phyloP scores from a whole-genome alignment of 208 protist genomes.

The Kentomonas sorsogonicus region DNA sequence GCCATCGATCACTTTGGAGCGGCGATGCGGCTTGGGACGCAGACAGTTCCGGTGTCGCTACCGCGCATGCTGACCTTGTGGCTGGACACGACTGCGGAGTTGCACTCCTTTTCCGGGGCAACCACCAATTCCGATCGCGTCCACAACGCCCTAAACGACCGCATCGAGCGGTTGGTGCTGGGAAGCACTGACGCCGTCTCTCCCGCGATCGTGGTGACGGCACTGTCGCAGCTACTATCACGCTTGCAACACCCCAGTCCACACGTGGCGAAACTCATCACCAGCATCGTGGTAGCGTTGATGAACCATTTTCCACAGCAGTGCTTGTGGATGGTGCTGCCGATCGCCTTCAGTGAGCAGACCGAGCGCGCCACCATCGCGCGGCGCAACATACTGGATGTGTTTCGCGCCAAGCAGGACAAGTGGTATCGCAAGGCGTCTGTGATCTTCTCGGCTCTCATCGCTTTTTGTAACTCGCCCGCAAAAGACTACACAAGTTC shows the following conservation, averaged over 20 bases:
- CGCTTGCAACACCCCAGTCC: constrained; percentile 66
- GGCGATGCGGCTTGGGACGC: constrained; percentile 69
- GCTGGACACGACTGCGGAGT: constrained; percentile 68
- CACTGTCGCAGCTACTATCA: constrained; percentile 89
- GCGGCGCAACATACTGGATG: constrained; percentile 37
- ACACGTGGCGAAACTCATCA: constrained; percentile 51
- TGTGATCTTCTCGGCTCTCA: constrained; percentile 61
- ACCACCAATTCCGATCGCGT: constrained; percentile 7
- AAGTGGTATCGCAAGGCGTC: constrained; percentile 43
- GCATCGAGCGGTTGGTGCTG: constrained; percentile 20
- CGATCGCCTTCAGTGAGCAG: constrained; percentile 65
- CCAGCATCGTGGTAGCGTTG: constrained; percentile 49
- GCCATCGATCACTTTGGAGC: constrained; percentile 78
- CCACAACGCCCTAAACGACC: constrained; percentile 26
- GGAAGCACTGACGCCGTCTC: constrained; percentile 29
- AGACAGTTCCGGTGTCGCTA: constrained; percentile 89
- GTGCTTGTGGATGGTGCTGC: constrained; percentile 83
- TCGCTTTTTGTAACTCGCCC: constrained; percentile 69
- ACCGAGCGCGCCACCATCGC: constrained; percentile 27
- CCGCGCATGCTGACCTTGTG: constrained; percentile 95
- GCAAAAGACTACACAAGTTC: constrained; percentile 28
- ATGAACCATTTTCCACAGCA: constrained; percentile 78
- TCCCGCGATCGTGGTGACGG: constrained; percentile 51
- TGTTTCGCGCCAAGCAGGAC: constrained; percentile 28
- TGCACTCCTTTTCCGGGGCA: constrained; percentile 21